A percentile compares a stretch with the other conserved stretches of the same genome.
phyloP scores from a whole-genome alignment of 495 filamentous ascomycete genomes.

The Pseudevernia furfuracea region DNA sequence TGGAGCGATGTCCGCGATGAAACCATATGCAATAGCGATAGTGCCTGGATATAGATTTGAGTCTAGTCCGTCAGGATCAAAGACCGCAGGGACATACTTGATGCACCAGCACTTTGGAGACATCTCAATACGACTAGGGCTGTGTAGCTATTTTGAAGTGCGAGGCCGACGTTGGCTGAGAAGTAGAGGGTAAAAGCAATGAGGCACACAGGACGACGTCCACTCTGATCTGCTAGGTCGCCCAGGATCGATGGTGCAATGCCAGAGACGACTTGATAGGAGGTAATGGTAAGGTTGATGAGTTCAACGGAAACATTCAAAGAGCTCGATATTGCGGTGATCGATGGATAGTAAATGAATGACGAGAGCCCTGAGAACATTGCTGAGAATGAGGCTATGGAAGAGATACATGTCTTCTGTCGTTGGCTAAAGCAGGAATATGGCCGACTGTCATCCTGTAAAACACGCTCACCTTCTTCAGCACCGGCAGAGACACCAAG shows the following conservation, averaged over 20 bases:
- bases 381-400: slow-evolving; percentile 46
- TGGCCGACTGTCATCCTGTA: slow-evolving; percentile 5
- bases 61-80: not conserved
- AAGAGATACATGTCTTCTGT: slow-evolving; percentile 9
- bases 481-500: not conserved
- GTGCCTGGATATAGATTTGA: slow-evolving; percentile 21
- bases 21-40: slow-evolving; percentile 49
- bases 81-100: slow-evolving; percentile 1
- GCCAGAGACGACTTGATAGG: slow-evolving; percentile 58
- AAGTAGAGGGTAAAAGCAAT: slow-evolving; percentile 51
- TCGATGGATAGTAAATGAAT: slow-evolving; percentile 73
- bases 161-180: slow-evolving; percentile 54
- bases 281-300: slow-evolving; percentile 62
- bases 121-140: slow-evolving; percentile 55
- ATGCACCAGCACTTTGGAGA: slow-evolving; percentile 50
- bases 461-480: not conserved
- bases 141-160: slow-evolving; percentile 51
- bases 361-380: slow-evolving; percentile 67
- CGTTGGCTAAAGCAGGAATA: slow-evolving; percentile 6
- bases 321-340: slow-evolving; percentile 49
- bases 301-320: slow-evolving; percentile 50
- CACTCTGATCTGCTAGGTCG: slow-evolving; percentile 51
- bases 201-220: slow-evolving; percentile 53
- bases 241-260: slow-evolving; percentile 53
- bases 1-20: slow-evolving; percentile 42